Evolutionary conservation across 768 basidiomycete species (phyloP).

Genomic region (Lyophyllum decastes): DNA sequence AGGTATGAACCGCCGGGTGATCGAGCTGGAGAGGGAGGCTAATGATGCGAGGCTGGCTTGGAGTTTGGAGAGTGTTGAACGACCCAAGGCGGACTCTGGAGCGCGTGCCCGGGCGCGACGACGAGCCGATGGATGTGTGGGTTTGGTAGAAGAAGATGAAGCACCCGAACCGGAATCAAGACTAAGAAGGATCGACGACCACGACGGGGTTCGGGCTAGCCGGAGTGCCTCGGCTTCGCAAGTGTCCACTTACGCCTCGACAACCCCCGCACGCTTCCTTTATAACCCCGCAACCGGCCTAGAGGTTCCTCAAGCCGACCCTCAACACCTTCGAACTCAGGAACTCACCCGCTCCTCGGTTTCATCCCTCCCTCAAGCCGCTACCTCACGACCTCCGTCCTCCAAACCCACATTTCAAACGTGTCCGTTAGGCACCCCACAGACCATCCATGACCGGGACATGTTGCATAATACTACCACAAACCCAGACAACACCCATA

Average conservation of each 20-base stretch:
- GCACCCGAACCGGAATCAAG: not conserved
- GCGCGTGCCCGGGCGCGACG: not conserved
- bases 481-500: too few relatives aligned
- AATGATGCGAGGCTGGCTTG: constrained; percentile 8
- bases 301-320: too few relatives aligned
- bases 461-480: too few relatives aligned
- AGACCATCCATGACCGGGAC: not conserved
- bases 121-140: not conserved
- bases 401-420: not conserved
- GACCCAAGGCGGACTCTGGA: too few relatives aligned
- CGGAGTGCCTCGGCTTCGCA: not conserved
- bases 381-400: not conserved
- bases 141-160: not conserved
- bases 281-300: too few relatives aligned
- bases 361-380: not conserved
- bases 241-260: not conserved
- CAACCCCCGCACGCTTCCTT: too few relatives aligned
- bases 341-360: not conserved
- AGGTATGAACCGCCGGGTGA: not conserved
- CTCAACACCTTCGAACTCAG: too few relatives aligned
- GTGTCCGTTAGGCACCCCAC: not conserved
- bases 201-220: not conserved
- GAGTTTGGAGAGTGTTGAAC: not conserved
- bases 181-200: not conserved
- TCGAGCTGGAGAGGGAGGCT: constrained; percentile 9